phyloP scores from a whole-genome alignment of 345 rosid species.

The Turritis glabra region DNA sequence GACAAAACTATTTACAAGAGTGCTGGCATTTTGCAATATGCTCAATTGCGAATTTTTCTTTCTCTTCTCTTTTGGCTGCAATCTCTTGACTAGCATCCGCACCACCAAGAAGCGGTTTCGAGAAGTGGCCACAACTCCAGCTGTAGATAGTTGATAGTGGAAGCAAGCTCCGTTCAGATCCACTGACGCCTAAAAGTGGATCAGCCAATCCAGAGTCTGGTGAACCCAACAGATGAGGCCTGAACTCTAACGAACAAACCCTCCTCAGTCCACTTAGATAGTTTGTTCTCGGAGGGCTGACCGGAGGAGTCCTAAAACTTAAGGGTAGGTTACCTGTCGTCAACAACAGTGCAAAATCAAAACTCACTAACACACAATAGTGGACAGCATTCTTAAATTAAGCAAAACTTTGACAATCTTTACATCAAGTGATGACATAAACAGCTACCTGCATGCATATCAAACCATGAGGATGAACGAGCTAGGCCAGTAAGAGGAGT shows the following conservation, averaged over 20 bases:
- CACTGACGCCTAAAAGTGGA: conserved; percentile 71
- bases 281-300: conserved; percentile 91
- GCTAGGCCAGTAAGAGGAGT: conserved; percentile 72
- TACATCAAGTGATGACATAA: conserved; percentile 1
- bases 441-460: conserved; percentile 80
- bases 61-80: conserved; percentile 78
- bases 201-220: conserved; percentile 96
- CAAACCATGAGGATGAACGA: conserved; percentile 96
- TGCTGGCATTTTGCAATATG: conserved; percentile 90
- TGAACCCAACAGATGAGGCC: conserved; percentile 79
- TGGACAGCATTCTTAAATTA: conserved; percentile 6
- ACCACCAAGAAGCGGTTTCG: conserved; percentile 85
- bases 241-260: conserved; percentile 91
- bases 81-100: conserved; percentile 83
- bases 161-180: conserved; percentile 76
- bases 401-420: conserved; percentile 15
- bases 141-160: conserved; percentile 92
- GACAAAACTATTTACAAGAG: conserved; percentile 49
- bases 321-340: conserved; percentile 82
- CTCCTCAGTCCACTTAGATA: conserved; percentile 84
- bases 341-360: conserved; percentile 35
- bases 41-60: conserved; percentile 82
- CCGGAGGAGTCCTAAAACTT: conserved; percentile 97
- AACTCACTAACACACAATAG: conserved; percentile 9
- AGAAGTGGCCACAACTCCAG: conserved; percentile 97